Conservation (phyloP, 2,329 filamentous ascomycete species). For the Capronia coronata region DNA sequence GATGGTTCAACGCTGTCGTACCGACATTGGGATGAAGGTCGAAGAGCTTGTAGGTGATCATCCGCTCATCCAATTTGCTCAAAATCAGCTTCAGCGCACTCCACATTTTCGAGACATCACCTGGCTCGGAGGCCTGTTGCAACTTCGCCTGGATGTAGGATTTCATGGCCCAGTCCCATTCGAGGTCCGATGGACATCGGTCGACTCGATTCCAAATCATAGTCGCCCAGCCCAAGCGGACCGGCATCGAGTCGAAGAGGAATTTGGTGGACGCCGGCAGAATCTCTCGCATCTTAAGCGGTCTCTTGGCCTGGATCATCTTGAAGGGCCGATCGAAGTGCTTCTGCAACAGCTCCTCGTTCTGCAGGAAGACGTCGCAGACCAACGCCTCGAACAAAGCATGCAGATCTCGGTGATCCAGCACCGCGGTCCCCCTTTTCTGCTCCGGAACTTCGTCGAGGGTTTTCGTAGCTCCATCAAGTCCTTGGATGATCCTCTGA, state of each 20-base stretch:
- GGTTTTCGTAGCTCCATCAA: slow-evolving; percentile 51
- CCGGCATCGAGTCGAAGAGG: slow-evolving; percentile 65
- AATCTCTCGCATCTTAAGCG: slow-evolving; percentile 67
- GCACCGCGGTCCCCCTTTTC: slow-evolving; percentile 44
- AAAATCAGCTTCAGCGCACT: slow-evolving; percentile 67
- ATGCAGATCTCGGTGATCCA: slow-evolving; percentile 59
- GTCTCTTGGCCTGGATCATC: slow-evolving; percentile 69
- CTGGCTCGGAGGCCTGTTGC: slow-evolving; percentile 51
- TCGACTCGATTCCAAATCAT: slow-evolving; percentile 62
- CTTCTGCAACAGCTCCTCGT: slow-evolving; percentile 46
- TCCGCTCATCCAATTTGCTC: slow-evolving; percentile 62
- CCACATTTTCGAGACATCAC: slow-evolving; percentile 69
- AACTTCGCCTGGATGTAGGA: slow-evolving; percentile 65
- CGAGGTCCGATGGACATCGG: slow-evolving; percentile 57
- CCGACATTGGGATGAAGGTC: slow-evolving; percentile 67
- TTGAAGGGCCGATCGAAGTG: slow-evolving; percentile 79
- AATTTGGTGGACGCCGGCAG: slow-evolving; percentile 80
- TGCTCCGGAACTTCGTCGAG: slow-evolving; percentile 48
- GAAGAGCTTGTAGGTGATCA: slow-evolving; percentile 71
- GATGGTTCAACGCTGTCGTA: slow-evolving; percentile 56
- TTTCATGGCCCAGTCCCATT: slow-evolving; percentile 83
- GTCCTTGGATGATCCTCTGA: slow-evolving; percentile 53
- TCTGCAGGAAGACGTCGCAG: slow-evolving; percentile 67
- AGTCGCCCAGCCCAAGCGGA: slow-evolving; percentile 61
- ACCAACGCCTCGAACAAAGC: slow-evolving; percentile 85